Evolutionary conservation across 2,329 filamentous ascomycete genomes (phyloP).

Genomic region (Trichoderma atrobrunneum): DNA sequence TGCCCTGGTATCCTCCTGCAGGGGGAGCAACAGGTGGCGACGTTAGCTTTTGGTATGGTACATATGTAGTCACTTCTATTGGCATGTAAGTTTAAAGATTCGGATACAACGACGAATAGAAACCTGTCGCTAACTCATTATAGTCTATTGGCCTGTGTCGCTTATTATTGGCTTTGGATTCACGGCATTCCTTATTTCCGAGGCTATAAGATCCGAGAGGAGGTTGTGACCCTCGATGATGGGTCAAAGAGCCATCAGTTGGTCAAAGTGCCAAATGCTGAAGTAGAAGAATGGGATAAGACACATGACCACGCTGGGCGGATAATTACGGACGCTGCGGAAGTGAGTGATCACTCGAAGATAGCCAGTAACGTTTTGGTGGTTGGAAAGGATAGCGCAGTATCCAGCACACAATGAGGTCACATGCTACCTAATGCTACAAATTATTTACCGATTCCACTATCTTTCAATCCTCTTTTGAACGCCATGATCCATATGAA

Average conservation of each 20-base stretch:
- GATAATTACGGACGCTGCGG: neutral
- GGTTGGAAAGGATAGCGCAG: neutral
- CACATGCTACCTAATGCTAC: neutral
- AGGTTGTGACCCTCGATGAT: constrained; percentile 48
- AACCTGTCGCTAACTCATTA: neutral
- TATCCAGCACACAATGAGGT: neutral
- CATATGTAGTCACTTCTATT: constrained; percentile 63
- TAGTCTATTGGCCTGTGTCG: constrained; percentile 50
- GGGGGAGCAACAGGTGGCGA: constrained; percentile 59
- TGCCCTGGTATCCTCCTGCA: constrained; percentile 69
- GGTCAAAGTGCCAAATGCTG: constrained; percentile 50
- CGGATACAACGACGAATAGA: neutral
- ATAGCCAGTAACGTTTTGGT: neutral
- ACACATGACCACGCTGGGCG: constrained; percentile 17
- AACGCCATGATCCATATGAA: neutral
- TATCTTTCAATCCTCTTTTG: neutral
- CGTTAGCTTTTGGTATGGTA: constrained; percentile 72
- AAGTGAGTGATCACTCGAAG: neutral
- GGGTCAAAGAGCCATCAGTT: constrained; percentile 46
- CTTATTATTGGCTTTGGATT: constrained; percentile 61
- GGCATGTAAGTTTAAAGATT: constrained; percentile 51
- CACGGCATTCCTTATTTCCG: constrained; percentile 50
- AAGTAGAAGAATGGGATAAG: constrained; percentile 56
- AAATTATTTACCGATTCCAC: neutral
- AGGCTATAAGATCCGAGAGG: constrained; percentile 55